A percentile compares a stretch with the other conserved stretches of the same genome.
These are phyloP conservation scores for Candida broadrunensis DNA, from an alignment of 805 yeast species.

Conservation along the genomic window DNA sequence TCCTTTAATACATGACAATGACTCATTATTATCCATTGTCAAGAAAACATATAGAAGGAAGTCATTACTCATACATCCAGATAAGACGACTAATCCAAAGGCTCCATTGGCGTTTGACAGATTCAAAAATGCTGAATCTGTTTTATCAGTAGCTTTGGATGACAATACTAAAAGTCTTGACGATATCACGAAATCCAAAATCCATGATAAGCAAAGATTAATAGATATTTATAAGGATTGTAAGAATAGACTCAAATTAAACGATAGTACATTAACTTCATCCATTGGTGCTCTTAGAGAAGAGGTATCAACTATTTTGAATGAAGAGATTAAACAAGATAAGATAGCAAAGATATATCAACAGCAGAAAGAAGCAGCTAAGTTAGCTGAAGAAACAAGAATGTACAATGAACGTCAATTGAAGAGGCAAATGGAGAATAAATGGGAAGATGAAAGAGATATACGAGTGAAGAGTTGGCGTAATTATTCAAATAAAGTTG, in stretches of 20 bases:
- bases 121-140: slow-evolving; percentile 51
- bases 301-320: slow-evolving; percentile 42
- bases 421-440: slow-evolving; percentile 39
- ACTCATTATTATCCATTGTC: slow-evolving; percentile 20
- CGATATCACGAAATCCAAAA: slow-evolving; percentile 4
- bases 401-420: slow-evolving; percentile 39
- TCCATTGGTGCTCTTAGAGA: slow-evolving; percentile 21
- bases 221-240: slow-evolving; percentile 27
- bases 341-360: slow-evolving; percentile 22
- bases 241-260: slow-evolving; percentile 1
- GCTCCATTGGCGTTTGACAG: slow-evolving; percentile 65
- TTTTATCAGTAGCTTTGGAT: slow-evolving; percentile 20
- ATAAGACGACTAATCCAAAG: slow-evolving; percentile 50
- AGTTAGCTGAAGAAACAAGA: slow-evolving; percentile 21
- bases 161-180: slow-evolving; percentile 1
- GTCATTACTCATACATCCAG: slow-evolving; percentile 69
- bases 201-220: slow-evolving; percentile 16
- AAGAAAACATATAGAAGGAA: slow-evolving; percentile 52
- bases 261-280: slow-evolving; percentile 23
- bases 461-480: slow-evolving; percentile 61
- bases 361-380: slow-evolving; percentile 26
- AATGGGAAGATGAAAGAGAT: slow-evolving; percentile 65
- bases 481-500: slow-evolving; percentile 39
- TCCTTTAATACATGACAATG: slow-evolving; percentile 25
- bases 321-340: slow-evolving; percentile 31